A percentile compares a stretch with the other conserved stretches of the same genome.
phyloP scores from a whole-genome alignment of 352 stramenopile species.

The Globisporangium camurandrum region DNA sequence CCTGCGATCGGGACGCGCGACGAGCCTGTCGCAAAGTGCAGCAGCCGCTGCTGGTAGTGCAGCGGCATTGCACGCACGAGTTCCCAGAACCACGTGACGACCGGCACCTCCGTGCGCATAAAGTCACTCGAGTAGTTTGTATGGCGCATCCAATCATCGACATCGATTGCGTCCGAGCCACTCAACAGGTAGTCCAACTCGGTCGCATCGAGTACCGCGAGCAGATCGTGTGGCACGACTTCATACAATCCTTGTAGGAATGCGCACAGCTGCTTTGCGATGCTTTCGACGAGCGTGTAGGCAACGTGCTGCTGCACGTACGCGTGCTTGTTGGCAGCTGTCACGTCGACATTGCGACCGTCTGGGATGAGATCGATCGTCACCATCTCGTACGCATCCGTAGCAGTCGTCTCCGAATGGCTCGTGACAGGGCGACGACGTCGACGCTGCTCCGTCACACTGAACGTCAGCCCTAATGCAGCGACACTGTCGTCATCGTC shows the following conservation, averaged over 20 bases:
- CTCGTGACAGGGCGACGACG: conserved; percentile 70
- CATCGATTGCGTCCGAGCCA: conserved; percentile 89
- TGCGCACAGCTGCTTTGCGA: conserved; percentile 58
- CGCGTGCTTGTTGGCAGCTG: conserved; percentile 87
- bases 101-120: conserved; percentile 15
- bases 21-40: conserved; percentile 78
- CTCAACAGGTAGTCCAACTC: conserved; percentile 93
- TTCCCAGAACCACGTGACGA: conserved; percentile 47
- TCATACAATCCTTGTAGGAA: conserved; percentile 92
- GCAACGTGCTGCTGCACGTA: conserved; percentile 84
- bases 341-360: conserved; percentile 61
- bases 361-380: conserved; percentile 35
- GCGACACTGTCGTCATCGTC: conserved; percentile 58
- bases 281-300: conserved; percentile 86
- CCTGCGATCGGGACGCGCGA: conserved; percentile 67
- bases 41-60: conserved; percentile 55
- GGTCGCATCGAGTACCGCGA: conserved; percentile 93
- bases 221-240: conserved; percentile 82
- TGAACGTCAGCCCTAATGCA: conserved; percentile 16
- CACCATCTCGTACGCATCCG: no score
- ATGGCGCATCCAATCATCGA: conserved; percentile 91
- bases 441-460: conserved; percentile 39
- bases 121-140: conserved; percentile 18
- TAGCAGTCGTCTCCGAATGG: conserved; percentile 34
- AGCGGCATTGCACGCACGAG: conserved; percentile 86